Evolutionary conservation across 2,329 filamentous ascomycete species (phyloP).

Genomic region (Didymella pinodella): DNA sequence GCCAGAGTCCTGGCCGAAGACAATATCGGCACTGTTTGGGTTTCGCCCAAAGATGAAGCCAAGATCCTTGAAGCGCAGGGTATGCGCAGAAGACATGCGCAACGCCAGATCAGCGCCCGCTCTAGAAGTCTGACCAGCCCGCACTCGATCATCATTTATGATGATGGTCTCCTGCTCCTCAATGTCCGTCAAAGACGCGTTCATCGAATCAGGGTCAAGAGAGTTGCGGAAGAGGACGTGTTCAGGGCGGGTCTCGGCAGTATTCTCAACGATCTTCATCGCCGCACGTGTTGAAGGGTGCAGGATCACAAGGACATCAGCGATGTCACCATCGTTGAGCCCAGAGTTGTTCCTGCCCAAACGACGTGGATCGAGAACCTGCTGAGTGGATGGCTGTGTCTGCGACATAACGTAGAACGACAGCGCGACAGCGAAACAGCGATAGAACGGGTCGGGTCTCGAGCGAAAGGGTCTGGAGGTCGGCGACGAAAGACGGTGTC

Average conservation of each 20-base stretch:
- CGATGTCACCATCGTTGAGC: slow-evolving; percentile 80
- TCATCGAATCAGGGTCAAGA: slow-evolving; percentile 46
- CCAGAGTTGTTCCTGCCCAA: slow-evolving; percentile 82
- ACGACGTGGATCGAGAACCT: slow-evolving; percentile 80
- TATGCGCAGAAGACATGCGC: slow-evolving; percentile 71
- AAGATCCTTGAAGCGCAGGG: slow-evolving; percentile 69
- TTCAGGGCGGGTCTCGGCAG: slow-evolving; percentile 61
- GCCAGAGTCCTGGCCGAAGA: slow-evolving; percentile 68
- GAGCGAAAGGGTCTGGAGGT: not conserved
- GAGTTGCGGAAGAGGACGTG: slow-evolving; percentile 64
- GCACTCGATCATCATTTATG: slow-evolving; percentile 52
- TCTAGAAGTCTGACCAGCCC: slow-evolving; percentile 28
- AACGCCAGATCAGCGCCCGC: slow-evolving; percentile 72
- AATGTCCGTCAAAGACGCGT: slow-evolving; percentile 47
- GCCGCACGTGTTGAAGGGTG: slow-evolving; percentile 79
- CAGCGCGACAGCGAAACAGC: not conserved
- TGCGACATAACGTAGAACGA: slow-evolving; percentile 28
- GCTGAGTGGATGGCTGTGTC: slow-evolving; percentile 75
- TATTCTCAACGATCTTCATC: slow-evolving; percentile 71
- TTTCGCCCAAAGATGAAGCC: slow-evolving; percentile 93
- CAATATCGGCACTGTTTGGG: slow-evolving; percentile 71
- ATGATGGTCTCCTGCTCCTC: slow-evolving; percentile 58
- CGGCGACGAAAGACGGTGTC: not conserved
- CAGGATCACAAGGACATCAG: slow-evolving; percentile 88
- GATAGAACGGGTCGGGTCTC: not conserved